Base-by-base conservation (phyloP, 805 yeast genomes). In the Phaffomyces thermotolerans region DNA sequence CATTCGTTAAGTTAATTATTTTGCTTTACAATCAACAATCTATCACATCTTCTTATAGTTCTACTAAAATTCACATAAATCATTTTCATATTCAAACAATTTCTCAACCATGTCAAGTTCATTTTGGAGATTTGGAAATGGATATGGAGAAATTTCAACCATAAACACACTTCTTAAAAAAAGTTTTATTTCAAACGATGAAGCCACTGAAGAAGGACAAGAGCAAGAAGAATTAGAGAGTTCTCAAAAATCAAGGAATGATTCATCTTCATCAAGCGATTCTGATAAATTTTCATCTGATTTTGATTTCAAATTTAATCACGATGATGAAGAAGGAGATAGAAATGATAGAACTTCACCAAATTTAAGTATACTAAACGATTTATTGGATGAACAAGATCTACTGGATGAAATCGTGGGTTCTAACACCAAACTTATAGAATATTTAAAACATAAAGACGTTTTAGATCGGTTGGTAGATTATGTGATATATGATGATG, bases 391-490 rank as follows among this genome's bases (percentile, higher is more conserved):
- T 57, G 91, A 85, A 52, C 83, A 78, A 37, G 90, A 83, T 46
- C 63, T 87, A 25, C 68, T 84, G 24, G 84, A 84, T 45, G 93
- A 86, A 58, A 66, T 87, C 32, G 65, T 82, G 49, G 76, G 83
- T 20, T 80, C 88, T 17, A 84, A 84, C 60, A 73, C 81, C 37
- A 82, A 84, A 57, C 72, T 93, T 40, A 71, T 90, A 34, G 93
- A 88, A 54, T 81, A 81, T 54, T 68, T 93, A 43, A 73, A 91
- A 49, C 86, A 85, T 57, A 89, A 93, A 14, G 84, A 80, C 42
- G 78, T 87, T 14, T 62, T 91, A 47, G 73, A 70, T 41, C 77
- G 78, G 44, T 72, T 91, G 45, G 78, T 91, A 27, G 78, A 81
- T 34, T 79, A 78, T 53, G 74, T 89, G 35, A 78, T 79, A 13